Base-by-base conservation (phyloP, 2,329 filamentous ascomycete genomes). In the Cordyceps fumosorosea region DNA sequence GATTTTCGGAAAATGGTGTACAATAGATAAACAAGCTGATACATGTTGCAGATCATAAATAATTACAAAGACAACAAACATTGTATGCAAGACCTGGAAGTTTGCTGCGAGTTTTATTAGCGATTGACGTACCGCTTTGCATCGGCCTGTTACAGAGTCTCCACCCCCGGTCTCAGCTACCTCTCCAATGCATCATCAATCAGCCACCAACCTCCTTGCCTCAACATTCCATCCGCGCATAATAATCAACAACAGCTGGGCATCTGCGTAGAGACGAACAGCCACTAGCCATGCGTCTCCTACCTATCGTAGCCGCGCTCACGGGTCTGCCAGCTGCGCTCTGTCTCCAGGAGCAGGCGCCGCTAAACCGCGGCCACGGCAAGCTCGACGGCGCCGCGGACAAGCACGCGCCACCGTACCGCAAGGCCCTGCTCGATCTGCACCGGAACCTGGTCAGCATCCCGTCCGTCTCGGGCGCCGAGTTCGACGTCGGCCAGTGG, bases 391-490 rank as follows among this genome's bases (percentile, higher is more conserved):
- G 42, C 53, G 40, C 26, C 45, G 42, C 16, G 22, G 65, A 70
- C 42, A 52, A 65, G 29, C 65, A 69, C 58, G 67, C 70, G 37
- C 73, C 74, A 5, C 66, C 71, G 24, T 76, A 76, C 65, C 80
- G 82, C 44, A 67, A 75, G 3, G 72, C 76, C 45, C 81, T 96
- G 0, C 80, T 96, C 50, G 80, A 81, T 20, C 81, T 96, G 14
- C 92, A 96, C 76, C 84, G 87, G 59, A 82, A 85, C 18, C 84
- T 96, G n/a, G 81, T 93, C 34, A 80, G 88, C 63, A 88, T 88
- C 51, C 81, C 88, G 56, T 96, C 91, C 0, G 82, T 91, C 65
- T 86, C 84, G 3, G 84, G 84, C 52, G 81, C 87, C 65, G 92
- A 96, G 72, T 76, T 83, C 48, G 76, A 81, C 0, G 86, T 92